Evolutionary conservation across 306 rosid genomes (phyloP), one percentile per base, ranked within the genome.

Genomic region (Prinsepia uniflora): DNA sequence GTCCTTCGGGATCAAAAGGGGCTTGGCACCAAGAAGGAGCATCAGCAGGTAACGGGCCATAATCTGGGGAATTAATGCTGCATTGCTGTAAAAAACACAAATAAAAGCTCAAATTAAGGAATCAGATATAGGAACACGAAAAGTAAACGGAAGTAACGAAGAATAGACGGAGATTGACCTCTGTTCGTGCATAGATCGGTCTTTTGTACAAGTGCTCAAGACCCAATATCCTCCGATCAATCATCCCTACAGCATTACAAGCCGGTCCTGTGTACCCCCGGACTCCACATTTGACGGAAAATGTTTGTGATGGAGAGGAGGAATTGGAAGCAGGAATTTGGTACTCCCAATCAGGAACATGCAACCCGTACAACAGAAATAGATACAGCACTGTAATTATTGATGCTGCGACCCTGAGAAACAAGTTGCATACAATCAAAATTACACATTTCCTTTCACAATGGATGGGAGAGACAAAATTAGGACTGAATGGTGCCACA

Each of bases 1-100:
- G 79, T 63, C 99, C 99, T 87, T 95, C 99, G 6, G 99, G 99
- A 80, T 95, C 99, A 82, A 89, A 95, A 71, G 99, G 97, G 68
- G 99, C 91, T 75, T 91, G 97, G 70, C 99, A 95, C 99, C 99
- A 95, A 15, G 97, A 70, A 71, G 99, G 99, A 79, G 99, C 96
- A 82, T 77, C 82, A 49, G 84, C 79, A 71, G 99, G 97, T 77
- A 91, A 65, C 17, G 96, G 99, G 47, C 99, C 97, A 74, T 84
- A 72, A 68, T 81, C 84, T 9, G 99, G 99, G 46, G 96, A 85
- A 76, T 89, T 87, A 17, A 89, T 85, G 71, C 97, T 95, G 80
- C 99, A 95, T 77, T 89, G 85, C 99, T 95, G 72, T 72, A 20
- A 4, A 75, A 48, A 63, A 30, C 34, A 63, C 3, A 63, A 75